A percentile compares a stretch with the other conserved stretches of the same genome.
phyloP scores from a whole-genome alignment of 2,329 filamentous ascomycete species.

The Penicillium fuscoglaucum region DNA sequence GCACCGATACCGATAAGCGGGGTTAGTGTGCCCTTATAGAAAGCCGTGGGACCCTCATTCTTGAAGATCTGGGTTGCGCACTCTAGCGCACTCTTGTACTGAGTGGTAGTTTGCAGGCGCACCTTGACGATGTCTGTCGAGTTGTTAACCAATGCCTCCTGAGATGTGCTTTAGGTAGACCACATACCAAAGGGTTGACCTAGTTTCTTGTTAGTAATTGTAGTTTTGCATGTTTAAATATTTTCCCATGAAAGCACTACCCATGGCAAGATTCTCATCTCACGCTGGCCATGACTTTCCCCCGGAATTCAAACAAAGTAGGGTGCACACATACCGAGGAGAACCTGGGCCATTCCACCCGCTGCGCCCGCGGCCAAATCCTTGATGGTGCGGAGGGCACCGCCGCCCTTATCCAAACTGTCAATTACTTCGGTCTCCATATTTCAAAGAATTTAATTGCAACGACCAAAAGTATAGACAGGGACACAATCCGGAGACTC shows the following conservation, averaged over 20 bases:
- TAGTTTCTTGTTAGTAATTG: slow-evolving; percentile 38
- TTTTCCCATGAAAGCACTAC: neutral
- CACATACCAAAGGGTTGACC: slow-evolving; percentile 66
- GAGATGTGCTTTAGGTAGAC: slow-evolving; percentile 1
- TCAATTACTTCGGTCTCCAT: slow-evolving; percentile 42
- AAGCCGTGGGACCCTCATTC: slow-evolving; percentile 83
- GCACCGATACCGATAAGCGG: slow-evolving; percentile 94
- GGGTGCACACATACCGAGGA: slow-evolving; percentile 68
- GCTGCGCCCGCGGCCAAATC: slow-evolving; percentile 88
- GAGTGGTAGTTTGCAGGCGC: slow-evolving; percentile 82
- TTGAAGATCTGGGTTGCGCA: slow-evolving; percentile 81
- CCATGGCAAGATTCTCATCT: neutral
- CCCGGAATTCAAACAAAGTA: slow-evolving; percentile 4
- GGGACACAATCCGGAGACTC: slow-evolving; percentile 9
- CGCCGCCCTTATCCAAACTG: slow-evolving; percentile 39
- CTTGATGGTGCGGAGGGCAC: slow-evolving; percentile 68
- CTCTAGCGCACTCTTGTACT: slow-evolving; percentile 77
- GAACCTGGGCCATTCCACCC: slow-evolving; percentile 88
- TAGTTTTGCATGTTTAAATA: neutral
- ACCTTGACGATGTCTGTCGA: slow-evolving; percentile 89
- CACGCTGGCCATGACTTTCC: slow-evolving; percentile 4
- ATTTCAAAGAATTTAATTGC: slow-evolving; percentile 5
- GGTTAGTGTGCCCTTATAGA: slow-evolving; percentile 98
- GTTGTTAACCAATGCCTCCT: slow-evolving; percentile 19
- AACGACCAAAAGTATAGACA: slow-evolving; percentile 7